These are phyloP conservation scores for Aspergillus indologenus DNA, from an alignment of 495 filamentous ascomycete species.

Conservation along the genomic window DNA sequence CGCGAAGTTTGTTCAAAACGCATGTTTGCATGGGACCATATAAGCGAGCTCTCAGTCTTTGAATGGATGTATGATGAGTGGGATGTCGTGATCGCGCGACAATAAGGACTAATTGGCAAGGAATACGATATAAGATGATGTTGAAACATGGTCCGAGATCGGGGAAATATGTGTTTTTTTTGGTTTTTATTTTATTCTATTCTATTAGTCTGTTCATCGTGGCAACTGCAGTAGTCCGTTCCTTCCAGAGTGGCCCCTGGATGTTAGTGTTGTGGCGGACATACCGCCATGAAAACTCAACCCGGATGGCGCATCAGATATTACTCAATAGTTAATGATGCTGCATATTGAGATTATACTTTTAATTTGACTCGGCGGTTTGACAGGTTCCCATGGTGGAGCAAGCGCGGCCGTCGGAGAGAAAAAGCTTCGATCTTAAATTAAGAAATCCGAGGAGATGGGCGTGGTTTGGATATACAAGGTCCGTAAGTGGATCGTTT, in stretches of 20 bases:
- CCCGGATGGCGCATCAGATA: neutral
- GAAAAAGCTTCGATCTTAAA: neutral
- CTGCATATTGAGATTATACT: too few species aligned
- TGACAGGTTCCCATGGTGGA: neutral
- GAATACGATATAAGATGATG: neutral
- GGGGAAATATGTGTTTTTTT: too few species aligned
- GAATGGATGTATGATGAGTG: neutral
- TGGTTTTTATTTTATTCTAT: too few species aligned
- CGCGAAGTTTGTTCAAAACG: neutral
- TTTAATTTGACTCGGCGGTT: neutral
- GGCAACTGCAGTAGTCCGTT: too few species aligned
- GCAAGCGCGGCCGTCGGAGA: neutral
- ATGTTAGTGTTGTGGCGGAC: slow-evolving; percentile 24
- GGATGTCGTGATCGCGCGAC: neutral
- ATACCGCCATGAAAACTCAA: slow-evolving; percentile 29
- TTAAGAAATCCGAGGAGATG: neutral
- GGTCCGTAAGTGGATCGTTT: neutral
- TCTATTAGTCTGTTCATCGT: too few species aligned
- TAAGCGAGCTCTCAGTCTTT: neutral
- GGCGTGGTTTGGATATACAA: neutral
- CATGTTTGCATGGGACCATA: neutral
- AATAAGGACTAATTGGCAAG: neutral
- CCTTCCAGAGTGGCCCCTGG: too few species aligned
- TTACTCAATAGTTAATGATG: too few species aligned
- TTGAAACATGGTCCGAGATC: neutral